Conservation (phyloP, 2,329 filamentous ascomycete species). For the Lachnellula suecica region DNA sequence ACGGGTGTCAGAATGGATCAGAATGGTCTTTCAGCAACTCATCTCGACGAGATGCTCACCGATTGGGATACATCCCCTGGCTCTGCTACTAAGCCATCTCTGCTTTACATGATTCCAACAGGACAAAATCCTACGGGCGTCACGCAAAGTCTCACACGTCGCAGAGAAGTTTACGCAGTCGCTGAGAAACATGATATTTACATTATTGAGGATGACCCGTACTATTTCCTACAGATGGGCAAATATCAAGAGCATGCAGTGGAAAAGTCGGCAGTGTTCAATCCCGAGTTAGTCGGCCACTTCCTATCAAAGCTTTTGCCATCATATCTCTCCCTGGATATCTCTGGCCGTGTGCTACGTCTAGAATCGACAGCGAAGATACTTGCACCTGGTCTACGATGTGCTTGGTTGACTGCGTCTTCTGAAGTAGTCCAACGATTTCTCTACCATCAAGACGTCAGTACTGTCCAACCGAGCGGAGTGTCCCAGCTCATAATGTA, state of each 20-base stretch:
- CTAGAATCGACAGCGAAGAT: conserved; percentile 92
- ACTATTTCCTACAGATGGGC: neutral
- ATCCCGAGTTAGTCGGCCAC: conserved; percentile 45
- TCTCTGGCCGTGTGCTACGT: conserved; percentile 81
- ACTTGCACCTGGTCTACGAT: conserved; percentile 72
- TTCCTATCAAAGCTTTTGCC: conserved; percentile 73
- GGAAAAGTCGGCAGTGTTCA: neutral
- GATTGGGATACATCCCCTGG: neutral
- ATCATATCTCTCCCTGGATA: conserved; percentile 73
- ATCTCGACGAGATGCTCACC: neutral
- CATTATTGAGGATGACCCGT: neutral
- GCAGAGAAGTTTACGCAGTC: conserved; percentile 20
- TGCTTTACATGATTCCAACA: conserved; percentile 68
- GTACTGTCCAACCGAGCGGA: neutral
- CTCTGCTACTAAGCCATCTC: conserved; percentile 68
- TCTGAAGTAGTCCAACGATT: neutral
- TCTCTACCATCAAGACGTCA: neutral
- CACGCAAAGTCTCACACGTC: conserved; percentile 61
- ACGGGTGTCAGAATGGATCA: neutral
- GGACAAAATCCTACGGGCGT: conserved; percentile 72
- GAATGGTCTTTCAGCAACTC: neutral
- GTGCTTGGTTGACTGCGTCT: conserved; percentile 84
- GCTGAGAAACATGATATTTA: neutral
- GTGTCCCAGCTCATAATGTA: neutral
- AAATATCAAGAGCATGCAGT: neutral